These are phyloP conservation scores for Fusarium sp. DNA, from an alignment of 2,329 filamentous ascomycete species.

Conservation along the genomic window DNA sequence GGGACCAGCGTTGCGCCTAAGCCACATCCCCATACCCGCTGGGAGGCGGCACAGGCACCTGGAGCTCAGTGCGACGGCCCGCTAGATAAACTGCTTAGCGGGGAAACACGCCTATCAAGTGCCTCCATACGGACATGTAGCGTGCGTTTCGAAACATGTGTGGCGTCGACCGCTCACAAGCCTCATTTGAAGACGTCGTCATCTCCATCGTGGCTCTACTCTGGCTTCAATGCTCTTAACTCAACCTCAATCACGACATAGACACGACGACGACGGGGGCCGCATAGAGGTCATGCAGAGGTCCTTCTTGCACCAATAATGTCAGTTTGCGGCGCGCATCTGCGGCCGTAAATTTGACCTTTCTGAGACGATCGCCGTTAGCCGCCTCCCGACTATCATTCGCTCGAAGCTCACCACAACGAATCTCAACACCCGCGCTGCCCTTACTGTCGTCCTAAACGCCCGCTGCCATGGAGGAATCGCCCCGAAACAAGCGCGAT, in stretches of 20 bases:
- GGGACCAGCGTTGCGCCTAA: conserved; percentile 14
- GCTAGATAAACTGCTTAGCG: not conserved
- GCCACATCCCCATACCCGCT: conserved; percentile 39
- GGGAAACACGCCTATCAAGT: too few species aligned
- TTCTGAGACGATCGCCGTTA: not conserved
- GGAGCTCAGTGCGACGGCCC: conserved; percentile 3
- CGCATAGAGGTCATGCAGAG: conserved; percentile 18
- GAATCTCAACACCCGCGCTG: not conserved
- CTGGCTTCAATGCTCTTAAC: conserved; percentile 26
- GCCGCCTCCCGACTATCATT: not conserved
- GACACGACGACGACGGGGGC: too few species aligned
- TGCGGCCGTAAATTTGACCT: conserved; percentile 21
- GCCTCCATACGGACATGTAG: too few species aligned
- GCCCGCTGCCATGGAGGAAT: conserved; percentile 36
- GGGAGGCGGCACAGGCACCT: not conserved
- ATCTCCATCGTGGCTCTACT: conserved; percentile 23
- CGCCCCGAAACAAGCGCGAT: conserved; percentile 17
- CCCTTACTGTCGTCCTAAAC: not conserved
- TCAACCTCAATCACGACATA: not conserved
- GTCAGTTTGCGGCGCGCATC: conserved; percentile 13
- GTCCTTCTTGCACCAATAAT: conserved; percentile 2
- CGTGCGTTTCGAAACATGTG: conserved; percentile 12
- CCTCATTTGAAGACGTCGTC: conserved; percentile 31
- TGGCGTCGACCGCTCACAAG: conserved; percentile 23
- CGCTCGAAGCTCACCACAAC: conserved; percentile 14